These are phyloP conservation scores for Sherardia arvensis DNA, from an alignment of 257 asterid genomes.

Conservation along the genomic window DNA sequence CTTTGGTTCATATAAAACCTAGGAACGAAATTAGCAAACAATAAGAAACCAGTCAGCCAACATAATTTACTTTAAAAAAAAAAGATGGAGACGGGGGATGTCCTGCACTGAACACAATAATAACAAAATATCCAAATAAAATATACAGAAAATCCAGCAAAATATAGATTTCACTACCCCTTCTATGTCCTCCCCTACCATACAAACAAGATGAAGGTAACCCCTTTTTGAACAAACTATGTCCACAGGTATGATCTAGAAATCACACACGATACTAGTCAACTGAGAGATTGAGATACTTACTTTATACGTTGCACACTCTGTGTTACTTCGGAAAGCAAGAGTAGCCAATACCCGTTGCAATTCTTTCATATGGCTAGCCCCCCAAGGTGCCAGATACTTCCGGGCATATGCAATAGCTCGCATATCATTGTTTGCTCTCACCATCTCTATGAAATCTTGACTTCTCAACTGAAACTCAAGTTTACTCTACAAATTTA, in stretches of 20 bases:
- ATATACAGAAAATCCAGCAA: background rate
- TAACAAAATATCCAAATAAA: background rate
- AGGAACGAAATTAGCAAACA: constrained; percentile 10
- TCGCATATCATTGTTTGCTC: constrained; percentile 59
- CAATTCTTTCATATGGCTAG: constrained; percentile 85
- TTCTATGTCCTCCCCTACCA: background rate
- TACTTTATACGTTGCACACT: constrained; percentile 84
- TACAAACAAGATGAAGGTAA: background rate
- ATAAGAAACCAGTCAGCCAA: background rate
- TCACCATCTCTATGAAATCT: constrained; percentile 88
- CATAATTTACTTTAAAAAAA: background rate
- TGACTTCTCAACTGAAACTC: constrained; percentile 95
- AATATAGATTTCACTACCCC: background rate
- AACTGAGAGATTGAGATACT: background rate
- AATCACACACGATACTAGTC: background rate
- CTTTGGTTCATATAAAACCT: constrained; percentile 81
- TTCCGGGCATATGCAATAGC: constrained; percentile 86
- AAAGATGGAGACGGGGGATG: background rate
- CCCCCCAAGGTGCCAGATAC: constrained; percentile 93
- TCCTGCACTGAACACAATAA: background rate
- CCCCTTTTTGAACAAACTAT: background rate
- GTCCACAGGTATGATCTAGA: background rate
- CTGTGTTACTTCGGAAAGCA: constrained; percentile 82
- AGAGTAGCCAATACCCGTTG: constrained; percentile 89
- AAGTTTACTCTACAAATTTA: constrained; percentile 71